A percentile compares a stretch with the other conserved stretches of the same genome.
Conservation (phyloP, 306 rosid species). For the Quercus wislizeni region DNA sequence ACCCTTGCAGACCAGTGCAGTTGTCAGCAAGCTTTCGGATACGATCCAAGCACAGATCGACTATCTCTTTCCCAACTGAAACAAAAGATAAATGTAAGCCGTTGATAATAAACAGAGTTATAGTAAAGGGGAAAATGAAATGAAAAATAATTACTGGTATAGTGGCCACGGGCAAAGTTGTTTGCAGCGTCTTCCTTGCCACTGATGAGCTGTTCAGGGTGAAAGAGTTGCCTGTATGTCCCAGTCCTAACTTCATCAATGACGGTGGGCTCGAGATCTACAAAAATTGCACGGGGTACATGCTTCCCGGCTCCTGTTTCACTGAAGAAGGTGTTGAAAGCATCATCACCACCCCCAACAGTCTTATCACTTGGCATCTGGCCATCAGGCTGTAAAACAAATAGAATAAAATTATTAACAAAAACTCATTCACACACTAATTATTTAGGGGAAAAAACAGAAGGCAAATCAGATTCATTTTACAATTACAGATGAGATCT, state of each 20-base stretch:
- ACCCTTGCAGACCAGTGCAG: slow-evolving; percentile 89
- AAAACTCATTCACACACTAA: neutral
- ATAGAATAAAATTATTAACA: neutral
- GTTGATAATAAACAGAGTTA: neutral
- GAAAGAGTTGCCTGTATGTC: slow-evolving; percentile 71
- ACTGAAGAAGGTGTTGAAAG: slow-evolving; percentile 83
- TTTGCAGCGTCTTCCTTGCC: slow-evolving; percentile 89
- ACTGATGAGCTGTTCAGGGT: slow-evolving; percentile 78
- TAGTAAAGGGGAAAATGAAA: neutral
- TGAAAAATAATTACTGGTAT: slow-evolving; percentile 47
- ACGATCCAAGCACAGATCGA: slow-evolving; percentile 76
- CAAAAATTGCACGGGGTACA: slow-evolving; percentile 79
- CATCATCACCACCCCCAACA: slow-evolving; percentile 77
- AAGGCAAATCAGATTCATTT: neutral
- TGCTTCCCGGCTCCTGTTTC: slow-evolving; percentile 88
- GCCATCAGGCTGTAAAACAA: slow-evolving; percentile 60
- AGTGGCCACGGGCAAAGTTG: slow-evolving; percentile 88
- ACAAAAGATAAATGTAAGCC: neutral
- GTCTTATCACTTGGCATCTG: slow-evolving; percentile 79
- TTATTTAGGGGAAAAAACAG: neutral
- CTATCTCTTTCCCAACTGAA: slow-evolving; percentile 86
- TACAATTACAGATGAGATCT: neutral
- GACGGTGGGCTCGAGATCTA: slow-evolving; percentile 81
- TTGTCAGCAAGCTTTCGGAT: slow-evolving; percentile 78
- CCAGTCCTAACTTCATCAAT: slow-evolving; percentile 85